Base-by-base conservation (phyloP, 2,329 filamentous ascomycete species). In the Pseudocercospora crystallina region DNA sequence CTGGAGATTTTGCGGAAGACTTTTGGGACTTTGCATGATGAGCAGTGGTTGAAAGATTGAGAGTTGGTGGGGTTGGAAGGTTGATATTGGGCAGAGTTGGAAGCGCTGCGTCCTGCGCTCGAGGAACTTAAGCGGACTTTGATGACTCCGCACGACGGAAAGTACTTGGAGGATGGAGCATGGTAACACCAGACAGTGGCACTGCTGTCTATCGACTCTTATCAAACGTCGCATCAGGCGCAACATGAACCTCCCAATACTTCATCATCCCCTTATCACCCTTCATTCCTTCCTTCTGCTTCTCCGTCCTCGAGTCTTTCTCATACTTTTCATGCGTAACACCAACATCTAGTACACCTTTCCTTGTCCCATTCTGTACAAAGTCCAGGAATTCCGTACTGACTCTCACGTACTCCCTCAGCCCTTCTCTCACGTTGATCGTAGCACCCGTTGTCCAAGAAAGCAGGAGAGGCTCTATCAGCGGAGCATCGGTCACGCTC, bases 401-500 rank as follows among this genome's bases (percentile, higher is more conserved):
- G 0, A 81, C 69, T 30, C 78, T 71, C 14, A 85, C 80, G 58
- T 86, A 86, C 65, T 84, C 76, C 14, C 69, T 65, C 39, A 86
- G 61, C 0, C 80, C 82, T 47, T 80, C 73, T 38, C 71, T 73
- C 2, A 78, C 77, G 50, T 82, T 69, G 9, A 84, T 74, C 2
- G 72, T 77, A 0, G 83, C 80, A 0, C 81, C 80, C 0, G 82
- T 85, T 0, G 80, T 80, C 69, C 80, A 78, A 47, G 78, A 76
- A 34, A 86, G 71, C 29, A 86, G 69, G 44, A 76, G 69, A 0
- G 83, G 83, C 53, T 84, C 77, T 4, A 86, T 74, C 2, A 86
- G 69, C 1, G 83, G 82, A 14, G 83, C 83, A 59, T 86, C 83
- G 0, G 83, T 85, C 13, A 84, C 78, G 8, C 77, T 80, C 0